Base-by-base conservation (phyloP, 768 basidiomycete genomes). In the Russula griseocarnosa region DNA sequence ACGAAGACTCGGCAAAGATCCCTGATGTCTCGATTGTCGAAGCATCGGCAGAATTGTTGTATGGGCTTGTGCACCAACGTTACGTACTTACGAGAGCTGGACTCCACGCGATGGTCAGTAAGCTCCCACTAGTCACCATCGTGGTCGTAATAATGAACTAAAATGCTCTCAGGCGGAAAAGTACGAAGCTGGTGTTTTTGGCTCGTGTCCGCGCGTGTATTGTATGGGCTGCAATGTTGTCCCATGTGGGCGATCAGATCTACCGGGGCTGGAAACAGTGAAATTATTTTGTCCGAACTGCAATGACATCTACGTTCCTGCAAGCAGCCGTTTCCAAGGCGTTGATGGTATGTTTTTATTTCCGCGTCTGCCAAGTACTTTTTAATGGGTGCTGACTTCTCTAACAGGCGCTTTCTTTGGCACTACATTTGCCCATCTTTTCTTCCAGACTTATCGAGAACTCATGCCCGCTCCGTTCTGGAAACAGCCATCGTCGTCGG, bases 1-100 rank as follows among this genome's bases (percentile, higher is more conserved):
- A 91, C 69, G 97, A 98, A 75, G 97, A 98, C 75, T 84, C 92
- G 26, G 86, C 82, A 53, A 96, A 96, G 79, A 98, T 99, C 63
- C 97, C 97, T 18, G 97, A 99, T 75, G 94, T 98, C 56, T 94
- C 95, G 1, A 98, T 99, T 70, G 93, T 98, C 60, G 97, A 99
- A 74, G 92, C 93, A 64, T 95, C 93, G 49, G 97, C 97, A 32
- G 97, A 99, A 74, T 85, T 99, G 74, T 81, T 99, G 40, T 99
- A 98, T 73, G 97, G 97, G 30, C 85, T 99, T 56, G 95, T 98
- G 28, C 97, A 99, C 75, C 96, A 98, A 73, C 86, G 97, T 63
- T 99, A 88, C 78, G 98, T 99, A 72, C 82, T 98, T 62, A 98
- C 97, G 54, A 87, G 97, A 66, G 88, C 86, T 34, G 97, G 97